phyloP scores from a whole-genome alignment of 352 stramenopile species.

The Phytopythium kandeliae region DNA sequence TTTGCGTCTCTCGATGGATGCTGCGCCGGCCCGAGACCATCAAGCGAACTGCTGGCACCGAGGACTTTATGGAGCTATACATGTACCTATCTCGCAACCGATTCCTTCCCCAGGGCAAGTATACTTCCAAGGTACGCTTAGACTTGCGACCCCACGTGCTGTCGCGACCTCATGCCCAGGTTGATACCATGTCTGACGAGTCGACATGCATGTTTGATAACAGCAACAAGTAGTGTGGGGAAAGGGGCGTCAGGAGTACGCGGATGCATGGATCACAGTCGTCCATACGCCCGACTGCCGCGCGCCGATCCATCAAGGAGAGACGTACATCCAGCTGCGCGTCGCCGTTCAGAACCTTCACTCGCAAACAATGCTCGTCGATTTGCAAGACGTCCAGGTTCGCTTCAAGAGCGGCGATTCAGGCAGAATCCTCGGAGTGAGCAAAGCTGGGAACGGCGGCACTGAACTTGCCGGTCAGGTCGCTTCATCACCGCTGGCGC shows the following conservation, averaged over 20 bases:
- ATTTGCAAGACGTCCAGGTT: conserved; percentile 56
- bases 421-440: conserved; percentile 35
- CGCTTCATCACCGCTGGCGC: conserved; percentile 23
- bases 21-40: conserved; percentile 39
- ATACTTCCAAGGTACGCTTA: conserved; percentile 53
- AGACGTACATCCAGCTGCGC: conserved; percentile 55
- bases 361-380: conserved; percentile 44
- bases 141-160: no score
- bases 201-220: no score
- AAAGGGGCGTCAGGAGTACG: conserved; percentile 49
- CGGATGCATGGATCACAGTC: conserved; percentile 69
- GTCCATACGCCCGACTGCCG: conserved; percentile 67
- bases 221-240: conserved; percentile 67
- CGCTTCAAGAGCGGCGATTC: conserved; percentile 64
- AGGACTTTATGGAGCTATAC: conserved; percentile 56
- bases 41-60: conserved; percentile 34
- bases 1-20: conserved; percentile 43
- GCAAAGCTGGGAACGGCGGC: background rate
- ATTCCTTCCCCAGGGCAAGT: conserved; percentile 56
- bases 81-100: conserved; percentile 48
- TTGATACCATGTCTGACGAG: no score
- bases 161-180: no score
- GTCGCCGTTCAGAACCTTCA: conserved; percentile 65
- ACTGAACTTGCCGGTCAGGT: background rate
- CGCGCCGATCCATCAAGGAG: conserved; percentile 20